Evolutionary conservation across 352 stramenopile genomes (phyloP).

Genomic region (Chrysophaeum taylorii): DNA sequence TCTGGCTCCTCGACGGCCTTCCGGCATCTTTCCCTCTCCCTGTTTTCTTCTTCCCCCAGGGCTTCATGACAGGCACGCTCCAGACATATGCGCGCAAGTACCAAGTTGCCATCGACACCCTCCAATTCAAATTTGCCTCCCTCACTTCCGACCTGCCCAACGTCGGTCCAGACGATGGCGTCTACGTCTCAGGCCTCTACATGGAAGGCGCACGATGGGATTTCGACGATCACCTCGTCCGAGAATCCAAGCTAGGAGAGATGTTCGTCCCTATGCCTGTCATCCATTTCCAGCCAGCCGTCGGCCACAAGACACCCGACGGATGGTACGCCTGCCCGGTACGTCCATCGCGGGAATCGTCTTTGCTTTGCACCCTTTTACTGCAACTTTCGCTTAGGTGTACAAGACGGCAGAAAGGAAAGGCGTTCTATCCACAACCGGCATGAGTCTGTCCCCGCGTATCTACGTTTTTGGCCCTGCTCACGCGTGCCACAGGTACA

Average conservation of each 20-base stretch:
- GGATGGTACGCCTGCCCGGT: constrained; percentile 71
- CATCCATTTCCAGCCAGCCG: constrained; percentile 72
- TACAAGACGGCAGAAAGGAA: constrained; percentile 86
- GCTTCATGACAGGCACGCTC: constrained; percentile 86
- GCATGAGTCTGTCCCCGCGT: no score
- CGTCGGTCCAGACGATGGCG: constrained; percentile 65
- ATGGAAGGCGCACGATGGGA: constrained; percentile 73
- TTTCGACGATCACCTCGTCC: constrained; percentile 45
- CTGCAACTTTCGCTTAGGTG: no score
- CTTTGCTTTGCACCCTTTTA: no score
- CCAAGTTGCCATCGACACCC: constrained; percentile 79
- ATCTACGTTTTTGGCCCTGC: no score
- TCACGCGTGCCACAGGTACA: no score
- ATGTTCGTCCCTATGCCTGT: constrained; percentile 78
- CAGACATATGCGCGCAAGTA: constrained; percentile 89
- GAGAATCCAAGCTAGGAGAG: constrained; percentile 68
- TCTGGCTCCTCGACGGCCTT: constrained; percentile 76
- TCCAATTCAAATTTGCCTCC: constrained; percentile 62
- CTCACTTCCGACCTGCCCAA: constrained; percentile 47
- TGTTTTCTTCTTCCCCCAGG: constrained; percentile 87
- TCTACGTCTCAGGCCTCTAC: constrained; percentile 73
- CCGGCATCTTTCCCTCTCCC: constrained; percentile 73
- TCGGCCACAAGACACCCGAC: constrained; percentile 52
- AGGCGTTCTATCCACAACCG: constrained; percentile 74
- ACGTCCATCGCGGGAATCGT: no score